Evolutionary conservation across 1,284 basidiomycete genomes (phyloP).

Genomic region (Malassezia sympodialis): DNA sequence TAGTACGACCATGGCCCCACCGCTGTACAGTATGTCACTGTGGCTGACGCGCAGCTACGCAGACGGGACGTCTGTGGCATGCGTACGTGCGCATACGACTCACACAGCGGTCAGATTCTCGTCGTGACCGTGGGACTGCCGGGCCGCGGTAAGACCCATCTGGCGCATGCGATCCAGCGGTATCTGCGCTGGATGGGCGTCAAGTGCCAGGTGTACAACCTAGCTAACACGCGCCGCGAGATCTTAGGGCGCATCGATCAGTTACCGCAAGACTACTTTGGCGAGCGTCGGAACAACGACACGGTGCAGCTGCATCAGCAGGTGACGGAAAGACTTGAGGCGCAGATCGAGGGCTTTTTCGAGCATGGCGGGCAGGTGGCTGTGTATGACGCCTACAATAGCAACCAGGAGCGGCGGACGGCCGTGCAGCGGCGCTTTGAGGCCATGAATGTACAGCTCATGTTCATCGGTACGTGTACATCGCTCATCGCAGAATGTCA

Average conservation of each 20-base stretch:
- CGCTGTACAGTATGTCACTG: constrained; percentile 24
- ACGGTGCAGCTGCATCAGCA: constrained; percentile 66
- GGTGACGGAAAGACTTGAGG: constrained; percentile 71
- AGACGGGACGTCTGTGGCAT: constrained; percentile 27
- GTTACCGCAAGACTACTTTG: constrained; percentile 84
- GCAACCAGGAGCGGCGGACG: constrained; percentile 61
- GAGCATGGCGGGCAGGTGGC: constrained; percentile 74
- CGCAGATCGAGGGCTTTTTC: constrained; percentile 78
- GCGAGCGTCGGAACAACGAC: constrained; percentile 53
- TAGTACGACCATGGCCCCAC: constrained; percentile 21
- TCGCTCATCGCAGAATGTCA: constrained; percentile 42
- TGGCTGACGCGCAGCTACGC: constrained; percentile 20
- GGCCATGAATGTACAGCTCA: constrained; percentile 70
- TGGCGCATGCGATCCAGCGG: constrained; percentile 84
- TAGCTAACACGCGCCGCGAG: constrained; percentile 88
- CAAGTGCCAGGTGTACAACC: constrained; percentile 81
- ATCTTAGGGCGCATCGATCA: constrained; percentile 76
- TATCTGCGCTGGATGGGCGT: constrained; percentile 97
- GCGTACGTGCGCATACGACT: constrained; percentile 18
- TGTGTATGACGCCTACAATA: constrained; percentile 99
- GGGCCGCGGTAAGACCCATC: constrained; percentile 79
- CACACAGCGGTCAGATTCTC: constrained; percentile 65
- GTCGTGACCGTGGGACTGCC: constrained; percentile 84
- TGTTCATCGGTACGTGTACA: constrained; percentile 59
- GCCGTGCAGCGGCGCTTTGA: constrained; percentile 68